phyloP scores from a whole-genome alignment of 164 flowering plant species.

The Sextonia rubra region DNA sequence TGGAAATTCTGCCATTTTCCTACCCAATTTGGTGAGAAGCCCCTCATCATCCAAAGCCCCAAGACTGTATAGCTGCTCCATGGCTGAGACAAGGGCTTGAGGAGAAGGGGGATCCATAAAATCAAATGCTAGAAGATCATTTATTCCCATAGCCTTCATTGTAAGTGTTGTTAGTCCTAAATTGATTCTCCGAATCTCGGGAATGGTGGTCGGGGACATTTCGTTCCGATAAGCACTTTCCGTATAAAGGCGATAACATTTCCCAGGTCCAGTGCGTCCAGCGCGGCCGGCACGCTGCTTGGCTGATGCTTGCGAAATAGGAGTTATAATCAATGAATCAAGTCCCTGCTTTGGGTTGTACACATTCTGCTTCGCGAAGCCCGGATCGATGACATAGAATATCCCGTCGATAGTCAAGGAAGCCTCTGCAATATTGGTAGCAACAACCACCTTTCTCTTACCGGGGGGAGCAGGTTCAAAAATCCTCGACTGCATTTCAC shows the following conservation, averaged over 20 bases:
- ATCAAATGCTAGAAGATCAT: constrained; percentile 84
- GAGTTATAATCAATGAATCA: constrained; percentile 80
- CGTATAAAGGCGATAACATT: constrained; percentile 88
- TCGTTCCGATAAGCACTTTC: constrained; percentile 89
- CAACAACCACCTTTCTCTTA: constrained; percentile 91
- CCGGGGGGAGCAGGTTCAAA: constrained; percentile 94
- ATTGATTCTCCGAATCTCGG: constrained; percentile 90
- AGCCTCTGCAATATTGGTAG: constrained; percentile 95
- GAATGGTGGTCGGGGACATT: constrained; percentile 81
- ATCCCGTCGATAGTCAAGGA: constrained; percentile 92
- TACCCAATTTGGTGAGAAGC: constrained; percentile 78
- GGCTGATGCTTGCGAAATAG: constrained; percentile 95
- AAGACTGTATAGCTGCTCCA: constrained; percentile 83
- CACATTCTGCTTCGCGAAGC: constrained; percentile 92
- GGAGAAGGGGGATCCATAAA: constrained; percentile 96
- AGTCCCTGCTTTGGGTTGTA: constrained; percentile 91
- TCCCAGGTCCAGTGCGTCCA: constrained; percentile 98
- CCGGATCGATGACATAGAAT: constrained; percentile 88
- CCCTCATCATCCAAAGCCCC: constrained; percentile 97
- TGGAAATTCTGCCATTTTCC: constrained; percentile 97
- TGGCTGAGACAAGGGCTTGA: constrained; percentile 93
- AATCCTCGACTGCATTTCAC: constrained; percentile 94
- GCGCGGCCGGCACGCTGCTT: constrained; percentile 98
- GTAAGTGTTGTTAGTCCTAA: constrained; percentile 63
- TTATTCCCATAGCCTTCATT: constrained; percentile 95